These are phyloP conservation scores for Kitagawia praeruptora DNA, from an alignment of 129 eudicot species.

Conservation along the genomic window DNA sequence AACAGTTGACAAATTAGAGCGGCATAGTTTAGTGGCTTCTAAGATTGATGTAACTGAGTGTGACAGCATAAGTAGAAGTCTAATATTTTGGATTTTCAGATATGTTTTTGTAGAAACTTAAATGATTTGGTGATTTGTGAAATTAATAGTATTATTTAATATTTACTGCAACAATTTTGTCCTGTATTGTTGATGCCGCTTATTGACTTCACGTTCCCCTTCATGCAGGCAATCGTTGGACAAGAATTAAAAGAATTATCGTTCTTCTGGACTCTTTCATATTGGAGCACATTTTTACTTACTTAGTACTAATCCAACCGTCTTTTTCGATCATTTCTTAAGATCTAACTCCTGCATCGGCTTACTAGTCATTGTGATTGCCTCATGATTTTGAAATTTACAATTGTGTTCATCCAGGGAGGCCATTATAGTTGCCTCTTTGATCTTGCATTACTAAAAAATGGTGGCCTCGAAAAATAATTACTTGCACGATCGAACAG, in stretches of 20 bases:
- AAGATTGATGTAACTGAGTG: not conserved
- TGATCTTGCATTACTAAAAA: not conserved
- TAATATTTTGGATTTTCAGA: not conserved
- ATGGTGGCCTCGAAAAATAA: not conserved
- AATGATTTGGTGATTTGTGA: not conserved
- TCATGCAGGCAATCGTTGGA: conserved; percentile 54
- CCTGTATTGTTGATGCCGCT: not conserved
- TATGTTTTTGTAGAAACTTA: not conserved
- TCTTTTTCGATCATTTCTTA: not conserved
- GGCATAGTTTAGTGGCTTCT: not conserved
- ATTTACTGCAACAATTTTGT: not conserved
- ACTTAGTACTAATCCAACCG: conserved; percentile 49
- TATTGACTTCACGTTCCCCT: not conserved
- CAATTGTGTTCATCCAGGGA: not conserved
- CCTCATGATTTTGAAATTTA: not conserved
- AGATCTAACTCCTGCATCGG: not conserved
- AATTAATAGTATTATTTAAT: not conserved
- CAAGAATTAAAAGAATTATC: conserved; percentile 47
- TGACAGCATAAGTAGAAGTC: not conserved
- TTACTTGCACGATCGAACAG: not conserved
- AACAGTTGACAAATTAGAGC: not conserved
- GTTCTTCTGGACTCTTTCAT: conserved; percentile 91
- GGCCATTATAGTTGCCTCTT: not conserved
- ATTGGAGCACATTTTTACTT: conserved; percentile 93
- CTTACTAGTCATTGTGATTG: not conserved